These are phyloP conservation scores for Rubia balearica DNA, from an alignment of 305 asterid species.

Conservation along the genomic window DNA sequence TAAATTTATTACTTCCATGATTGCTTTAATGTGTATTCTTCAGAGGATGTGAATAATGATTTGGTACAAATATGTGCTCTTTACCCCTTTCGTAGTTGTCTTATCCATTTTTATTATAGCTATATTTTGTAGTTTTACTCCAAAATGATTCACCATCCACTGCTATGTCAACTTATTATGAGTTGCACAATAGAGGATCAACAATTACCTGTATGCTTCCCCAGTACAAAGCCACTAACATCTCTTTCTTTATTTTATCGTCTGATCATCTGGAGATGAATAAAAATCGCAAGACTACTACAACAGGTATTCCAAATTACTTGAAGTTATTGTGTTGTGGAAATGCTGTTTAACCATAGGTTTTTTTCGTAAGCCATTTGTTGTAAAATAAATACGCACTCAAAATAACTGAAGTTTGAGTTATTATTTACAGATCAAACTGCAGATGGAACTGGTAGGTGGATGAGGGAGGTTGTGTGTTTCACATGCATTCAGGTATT, in stretches of 20 bases:
- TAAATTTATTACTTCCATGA: neutral
- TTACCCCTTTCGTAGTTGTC: neutral
- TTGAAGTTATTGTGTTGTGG: neutral
- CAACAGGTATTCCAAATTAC: conserved; percentile 31
- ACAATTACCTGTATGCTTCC: neutral
- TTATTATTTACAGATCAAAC: conserved; percentile 33
- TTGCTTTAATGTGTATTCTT: neutral
- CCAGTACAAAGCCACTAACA: conserved; percentile 9
- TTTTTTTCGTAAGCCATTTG: neutral
- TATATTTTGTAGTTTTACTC: neutral
- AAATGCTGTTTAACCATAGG: neutral
- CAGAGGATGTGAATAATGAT: neutral
- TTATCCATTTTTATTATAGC: neutral
- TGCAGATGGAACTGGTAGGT: conserved; percentile 32
- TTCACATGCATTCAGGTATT: conserved; percentile 40
- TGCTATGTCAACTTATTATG: too few relatives aligned
- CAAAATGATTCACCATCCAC: neutral
- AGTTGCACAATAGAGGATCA: neutral
- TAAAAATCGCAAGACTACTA: conserved; percentile 53
- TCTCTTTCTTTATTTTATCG: conserved; percentile 13
- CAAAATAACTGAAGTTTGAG: conserved; percentile 10
- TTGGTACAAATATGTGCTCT: neutral
- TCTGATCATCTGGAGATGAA: conserved; percentile 79
- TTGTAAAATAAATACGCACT: neutral
- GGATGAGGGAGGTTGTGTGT: conserved; percentile 79